phyloP scores from a whole-genome alignment of 208 protist genomes.

The Leishmania aethiopica region DNA sequence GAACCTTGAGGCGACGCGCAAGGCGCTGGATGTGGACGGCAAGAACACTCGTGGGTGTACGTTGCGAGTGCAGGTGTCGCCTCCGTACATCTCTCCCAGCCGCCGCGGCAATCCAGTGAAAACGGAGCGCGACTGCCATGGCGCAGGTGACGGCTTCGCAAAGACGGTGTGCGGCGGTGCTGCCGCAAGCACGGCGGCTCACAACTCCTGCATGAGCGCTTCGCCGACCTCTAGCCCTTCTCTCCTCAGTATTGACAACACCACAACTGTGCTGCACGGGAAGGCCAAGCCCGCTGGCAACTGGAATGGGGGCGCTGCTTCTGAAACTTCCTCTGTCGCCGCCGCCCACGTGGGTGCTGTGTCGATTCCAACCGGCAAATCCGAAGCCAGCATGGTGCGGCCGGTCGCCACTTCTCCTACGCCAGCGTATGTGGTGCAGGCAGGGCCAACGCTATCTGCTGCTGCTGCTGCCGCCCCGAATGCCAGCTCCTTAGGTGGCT shows the following conservation, averaged over 20 bases:
- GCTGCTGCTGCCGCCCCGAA: not conserved
- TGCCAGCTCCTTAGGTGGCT: not conserved
- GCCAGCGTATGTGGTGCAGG: not conserved
- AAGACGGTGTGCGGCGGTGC: not conserved
- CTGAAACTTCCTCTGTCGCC: not conserved
- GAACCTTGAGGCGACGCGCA: slow-evolving; percentile 41
- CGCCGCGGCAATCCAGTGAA: slow-evolving; percentile 59
- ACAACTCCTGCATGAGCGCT: not conserved
- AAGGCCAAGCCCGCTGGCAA: not conserved
- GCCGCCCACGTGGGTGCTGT: not conserved
- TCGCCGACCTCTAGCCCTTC: slow-evolving; percentile 11
- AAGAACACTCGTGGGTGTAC: slow-evolving; percentile 83
- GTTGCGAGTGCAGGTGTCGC: slow-evolving; percentile 81
- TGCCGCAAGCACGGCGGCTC: not conserved
- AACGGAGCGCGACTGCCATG: slow-evolving; percentile 13
- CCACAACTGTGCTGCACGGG: not conserved
- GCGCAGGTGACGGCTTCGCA: not conserved
- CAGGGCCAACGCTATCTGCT: not conserved
- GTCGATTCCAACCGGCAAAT: not conserved
- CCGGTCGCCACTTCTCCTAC: not conserved
- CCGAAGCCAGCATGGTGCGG: not conserved
- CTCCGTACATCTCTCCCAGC: slow-evolving; percentile 67
- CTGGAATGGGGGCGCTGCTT: not conserved
- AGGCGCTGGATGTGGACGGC: slow-evolving; percentile 76
- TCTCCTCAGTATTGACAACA: not conserved